Evolutionary conservation across 2,329 filamentous ascomycete species (phyloP).

Genomic region (Capronia americana): DNA sequence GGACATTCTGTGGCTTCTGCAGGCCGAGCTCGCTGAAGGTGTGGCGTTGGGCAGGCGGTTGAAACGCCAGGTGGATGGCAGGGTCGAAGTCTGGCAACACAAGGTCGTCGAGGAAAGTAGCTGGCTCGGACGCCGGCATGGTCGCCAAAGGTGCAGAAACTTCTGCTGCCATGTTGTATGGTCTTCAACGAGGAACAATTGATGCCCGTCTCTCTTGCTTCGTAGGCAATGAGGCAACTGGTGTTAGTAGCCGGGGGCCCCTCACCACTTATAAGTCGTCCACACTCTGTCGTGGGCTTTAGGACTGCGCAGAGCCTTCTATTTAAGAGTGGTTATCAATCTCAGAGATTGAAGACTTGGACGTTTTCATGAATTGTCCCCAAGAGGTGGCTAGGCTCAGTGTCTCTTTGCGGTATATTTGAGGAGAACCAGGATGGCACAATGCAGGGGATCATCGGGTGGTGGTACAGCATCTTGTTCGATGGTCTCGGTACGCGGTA

Average conservation of each 20-base stretch:
- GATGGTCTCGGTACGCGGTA: neutral
- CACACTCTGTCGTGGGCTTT: neutral
- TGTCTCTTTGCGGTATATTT: neutral
- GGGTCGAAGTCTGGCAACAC: conserved; percentile 9
- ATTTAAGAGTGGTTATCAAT: neutral
- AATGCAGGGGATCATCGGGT: neutral
- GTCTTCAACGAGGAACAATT: neutral
- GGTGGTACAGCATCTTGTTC: neutral
- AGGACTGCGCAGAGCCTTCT: neutral
- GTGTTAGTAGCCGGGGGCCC: neutral
- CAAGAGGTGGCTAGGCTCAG: too few species aligned
- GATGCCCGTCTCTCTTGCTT: neutral
- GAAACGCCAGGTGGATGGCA: conserved; percentile 13
- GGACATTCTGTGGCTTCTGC: conserved; percentile 13
- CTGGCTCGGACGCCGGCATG: neutral
- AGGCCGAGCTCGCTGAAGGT: conserved; percentile 11
- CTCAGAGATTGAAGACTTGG: neutral
- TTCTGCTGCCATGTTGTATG: neutral
- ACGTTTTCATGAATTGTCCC: neutral
- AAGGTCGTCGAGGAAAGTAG: neutral
- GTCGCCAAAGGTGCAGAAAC: neutral
- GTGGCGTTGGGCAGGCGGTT: conserved; percentile 10
- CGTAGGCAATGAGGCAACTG: neutral
- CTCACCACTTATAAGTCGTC: neutral
- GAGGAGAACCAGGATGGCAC: neutral